A percentile compares a stretch with the other conserved stretches of the same genome.
Conservation (phyloP, 106 monocot genomes). For the Apostasia shenzhenica region DNA sequence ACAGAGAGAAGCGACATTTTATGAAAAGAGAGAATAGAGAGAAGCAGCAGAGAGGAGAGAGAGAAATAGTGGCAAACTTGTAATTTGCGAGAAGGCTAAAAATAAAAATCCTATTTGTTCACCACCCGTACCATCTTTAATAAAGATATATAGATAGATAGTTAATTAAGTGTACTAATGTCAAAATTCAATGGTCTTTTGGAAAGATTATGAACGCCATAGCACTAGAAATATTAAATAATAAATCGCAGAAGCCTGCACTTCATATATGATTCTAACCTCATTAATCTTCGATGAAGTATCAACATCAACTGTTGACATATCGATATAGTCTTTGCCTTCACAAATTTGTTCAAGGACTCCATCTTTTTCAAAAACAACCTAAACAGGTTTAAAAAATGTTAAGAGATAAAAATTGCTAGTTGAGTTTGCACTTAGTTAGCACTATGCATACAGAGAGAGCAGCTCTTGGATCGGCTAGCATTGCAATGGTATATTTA, state of each 20-base stretch:
- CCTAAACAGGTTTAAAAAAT: constrained; percentile 32
- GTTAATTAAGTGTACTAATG: neutral
- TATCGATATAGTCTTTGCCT: constrained; percentile 94
- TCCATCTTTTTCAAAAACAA: constrained; percentile 89
- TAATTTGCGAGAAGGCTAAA: no score
- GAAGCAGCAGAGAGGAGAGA: no score
- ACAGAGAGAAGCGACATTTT: no score
- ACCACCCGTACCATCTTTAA: no score
- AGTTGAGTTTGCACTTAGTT: neutral
- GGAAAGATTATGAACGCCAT: neutral
- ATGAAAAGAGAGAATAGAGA: no score
- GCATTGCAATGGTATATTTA: constrained; percentile 93
- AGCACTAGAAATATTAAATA: neutral
- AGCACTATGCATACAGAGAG: constrained; percentile 49
- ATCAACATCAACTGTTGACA: constrained; percentile 97
- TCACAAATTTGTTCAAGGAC: constrained; percentile 78
- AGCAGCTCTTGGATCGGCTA: constrained; percentile 93
- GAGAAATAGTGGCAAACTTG: no score
- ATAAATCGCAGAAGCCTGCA: constrained; percentile 1
- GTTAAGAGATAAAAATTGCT: neutral
- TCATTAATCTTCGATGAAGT: constrained; percentile 87
- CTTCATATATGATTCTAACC: constrained; percentile 25
- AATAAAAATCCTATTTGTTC: no score
- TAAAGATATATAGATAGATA: no score
- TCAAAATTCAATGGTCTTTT: neutral